Conservation (phyloP, 169 alveolate genomes). For the Cryptosporidium baileyi region DNA sequence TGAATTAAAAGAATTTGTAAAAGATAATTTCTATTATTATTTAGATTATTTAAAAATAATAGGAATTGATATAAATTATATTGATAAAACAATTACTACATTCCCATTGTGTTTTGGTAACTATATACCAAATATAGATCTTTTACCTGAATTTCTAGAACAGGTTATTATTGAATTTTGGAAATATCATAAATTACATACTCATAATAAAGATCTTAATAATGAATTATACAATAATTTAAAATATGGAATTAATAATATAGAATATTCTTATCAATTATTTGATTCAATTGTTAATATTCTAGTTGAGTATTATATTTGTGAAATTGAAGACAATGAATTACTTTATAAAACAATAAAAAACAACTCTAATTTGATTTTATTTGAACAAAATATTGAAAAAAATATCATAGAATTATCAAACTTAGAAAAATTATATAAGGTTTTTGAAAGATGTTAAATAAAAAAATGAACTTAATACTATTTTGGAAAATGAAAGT, state of each 20-base stretch:
- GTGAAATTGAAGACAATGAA: slow-evolving; percentile 13
- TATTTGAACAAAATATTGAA: background rate
- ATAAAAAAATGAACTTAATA: background rate
- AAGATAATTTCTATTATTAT: background rate
- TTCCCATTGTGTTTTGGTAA: slow-evolving; percentile 56
- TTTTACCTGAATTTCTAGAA: slow-evolving; percentile 24
- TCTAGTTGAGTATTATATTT: slow-evolving; percentile 12
- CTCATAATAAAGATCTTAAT: too few species aligned
- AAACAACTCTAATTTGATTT: slow-evolving; percentile 3
- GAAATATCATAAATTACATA: slow-evolving; percentile 28
- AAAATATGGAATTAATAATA: background rate
- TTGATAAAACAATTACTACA: background rate
- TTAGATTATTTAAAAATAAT: background rate
- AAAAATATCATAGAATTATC: slow-evolving; percentile 68
- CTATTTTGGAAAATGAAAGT: background rate
- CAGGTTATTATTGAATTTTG: slow-evolving; percentile 15
- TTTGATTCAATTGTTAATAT: background rate
- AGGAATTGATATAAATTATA: slow-evolving; percentile 11
- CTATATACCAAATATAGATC: slow-evolving; percentile 44
- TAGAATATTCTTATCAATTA: background rate
- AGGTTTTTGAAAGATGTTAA: slow-evolving; percentile 74
- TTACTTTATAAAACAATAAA: slow-evolving; percentile 22
- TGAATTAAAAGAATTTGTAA: background rate
- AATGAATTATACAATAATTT: background rate
- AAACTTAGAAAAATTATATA: slow-evolving; percentile 72